A percentile compares a stretch with the other conserved stretches of the same genome.
phyloP scores from a whole-genome alignment of 1,284 basidiomycete species.

The Ganoderma lucidum region DNA sequence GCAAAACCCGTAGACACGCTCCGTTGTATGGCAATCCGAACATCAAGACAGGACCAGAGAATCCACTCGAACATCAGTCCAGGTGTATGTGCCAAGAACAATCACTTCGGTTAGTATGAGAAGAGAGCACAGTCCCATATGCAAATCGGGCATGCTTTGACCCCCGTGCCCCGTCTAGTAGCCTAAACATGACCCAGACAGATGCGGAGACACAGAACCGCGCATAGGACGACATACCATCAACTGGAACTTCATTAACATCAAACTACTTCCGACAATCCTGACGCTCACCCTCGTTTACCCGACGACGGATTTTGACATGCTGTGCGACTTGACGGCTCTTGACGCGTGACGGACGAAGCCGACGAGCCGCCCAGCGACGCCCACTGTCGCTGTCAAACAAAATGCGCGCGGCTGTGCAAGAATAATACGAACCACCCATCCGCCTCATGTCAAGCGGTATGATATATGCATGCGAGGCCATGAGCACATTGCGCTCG shows the following conservation, averaged over 20 bases:
- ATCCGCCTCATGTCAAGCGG: not conserved
- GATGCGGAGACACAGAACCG: not conserved
- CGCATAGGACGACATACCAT: not conserved
- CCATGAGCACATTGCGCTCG: not conserved
- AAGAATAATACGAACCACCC: not conserved
- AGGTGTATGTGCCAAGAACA: not conserved
- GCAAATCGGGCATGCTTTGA: not conserved
- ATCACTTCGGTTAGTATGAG: not conserved
- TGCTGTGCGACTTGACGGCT: not conserved
- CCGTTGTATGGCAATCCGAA: not conserved
- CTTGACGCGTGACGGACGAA: not conserved
- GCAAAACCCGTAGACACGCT: not conserved
- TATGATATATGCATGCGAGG: not conserved
- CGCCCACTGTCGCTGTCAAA: constrained; percentile 1
- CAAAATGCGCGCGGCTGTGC: not conserved
- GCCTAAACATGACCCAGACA: not conserved
- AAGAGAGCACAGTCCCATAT: not conserved
- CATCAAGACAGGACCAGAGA: not conserved
- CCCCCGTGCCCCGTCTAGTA: not conserved
- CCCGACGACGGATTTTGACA: not conserved
- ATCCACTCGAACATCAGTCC: not conserved
- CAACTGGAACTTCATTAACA: not conserved
- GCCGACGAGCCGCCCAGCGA: constrained; percentile 1
- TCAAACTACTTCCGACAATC: not conserved
- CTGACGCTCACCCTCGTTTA: not conserved